A percentile compares a stretch with the other conserved stretches of the same genome.
These are phyloP conservation scores for Stygiomarasmius scandens DNA, from an alignment of 1,284 basidiomycete species.

Conservation along the genomic window DNA sequence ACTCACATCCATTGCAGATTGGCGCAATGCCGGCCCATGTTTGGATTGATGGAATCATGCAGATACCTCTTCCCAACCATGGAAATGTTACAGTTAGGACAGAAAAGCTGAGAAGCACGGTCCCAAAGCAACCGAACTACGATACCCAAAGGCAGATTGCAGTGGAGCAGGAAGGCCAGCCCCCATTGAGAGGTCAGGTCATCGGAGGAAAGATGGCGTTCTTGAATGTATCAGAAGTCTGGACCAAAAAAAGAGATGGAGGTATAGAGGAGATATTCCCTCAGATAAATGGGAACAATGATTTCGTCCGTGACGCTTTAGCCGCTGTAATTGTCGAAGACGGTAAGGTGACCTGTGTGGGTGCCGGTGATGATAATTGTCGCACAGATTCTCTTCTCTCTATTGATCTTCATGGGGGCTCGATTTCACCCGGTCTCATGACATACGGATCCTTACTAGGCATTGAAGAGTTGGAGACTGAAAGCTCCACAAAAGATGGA, in stretches of 20 bases:
- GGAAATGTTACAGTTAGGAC: constrained; percentile 27
- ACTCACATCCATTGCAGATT: constrained; percentile 72
- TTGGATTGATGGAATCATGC: constrained; percentile 70
- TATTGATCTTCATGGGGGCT: constrained; percentile 49
- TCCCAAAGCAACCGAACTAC: constrained; percentile 41
- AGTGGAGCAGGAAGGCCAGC: constrained; percentile 63
- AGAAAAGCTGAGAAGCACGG: neutral
- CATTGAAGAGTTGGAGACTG: constrained; percentile 65
- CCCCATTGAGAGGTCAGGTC: constrained; percentile 50
- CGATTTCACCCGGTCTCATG: constrained; percentile 60
- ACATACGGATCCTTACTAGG: constrained; percentile 64
- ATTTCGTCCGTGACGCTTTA: constrained; percentile 15
- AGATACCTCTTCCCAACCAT: constrained; percentile 48
- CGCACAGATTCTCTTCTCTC: constrained; percentile 21
- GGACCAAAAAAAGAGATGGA: constrained; percentile 1
- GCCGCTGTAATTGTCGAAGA: constrained; percentile 44
- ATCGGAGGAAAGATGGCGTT: constrained; percentile 46
- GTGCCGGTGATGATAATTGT: constrained; percentile 30
- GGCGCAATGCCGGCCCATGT: constrained; percentile 65
- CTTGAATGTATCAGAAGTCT: constrained; percentile 48
- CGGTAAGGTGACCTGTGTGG: constrained; percentile 46
- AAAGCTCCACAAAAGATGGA: constrained; percentile 73
- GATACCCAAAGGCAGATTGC: constrained; percentile 56
- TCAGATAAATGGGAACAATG: neutral
- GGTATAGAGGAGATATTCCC: constrained; percentile 23